Percentiles rank a stretch among this genome's conserved stretches.
phyloP scores from a whole-genome alignment of 2,329 filamentous ascomycete species.

The Nothopassalora personata region DNA sequence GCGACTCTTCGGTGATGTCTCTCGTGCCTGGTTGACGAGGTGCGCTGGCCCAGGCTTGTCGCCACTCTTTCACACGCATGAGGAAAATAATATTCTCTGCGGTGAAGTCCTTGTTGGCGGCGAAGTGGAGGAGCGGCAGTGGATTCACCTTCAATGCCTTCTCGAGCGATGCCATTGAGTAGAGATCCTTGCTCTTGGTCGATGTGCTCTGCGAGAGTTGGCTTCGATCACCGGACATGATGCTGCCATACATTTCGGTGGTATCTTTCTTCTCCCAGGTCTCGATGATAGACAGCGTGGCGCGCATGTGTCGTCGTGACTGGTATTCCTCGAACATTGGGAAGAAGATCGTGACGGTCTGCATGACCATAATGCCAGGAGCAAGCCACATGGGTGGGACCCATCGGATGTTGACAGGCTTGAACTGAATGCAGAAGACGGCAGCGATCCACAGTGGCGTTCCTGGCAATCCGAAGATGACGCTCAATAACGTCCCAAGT shows the following conservation, averaged over 20 bases:
- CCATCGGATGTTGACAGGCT: slow-evolving; percentile 46
- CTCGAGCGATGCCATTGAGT: slow-evolving; percentile 59
- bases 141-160: slow-evolving; percentile 56
- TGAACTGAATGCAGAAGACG: slow-evolving; percentile 51
- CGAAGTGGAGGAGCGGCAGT: slow-evolving; percentile 57
- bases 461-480: slow-evolving; percentile 52
- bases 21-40: slow-evolving; percentile 10
- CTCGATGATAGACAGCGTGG: slow-evolving; percentile 33
- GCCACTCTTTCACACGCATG: slow-evolving; percentile 49
- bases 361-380: slow-evolving; percentile 57
- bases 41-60: slow-evolving; percentile 13
- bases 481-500: slow-evolving; percentile 53
- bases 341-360: slow-evolving; percentile 59
- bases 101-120: slow-evolving; percentile 61
- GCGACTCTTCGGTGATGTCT: slow-evolving; percentile 12
- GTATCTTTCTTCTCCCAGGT: slow-evolving; percentile 11
- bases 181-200: slow-evolving; percentile 32
- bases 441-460: slow-evolving; percentile 61
- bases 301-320: slow-evolving; percentile 32
- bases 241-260: neutral
- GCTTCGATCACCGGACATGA: neutral
- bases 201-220: slow-evolving; percentile 6
- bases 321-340: slow-evolving; percentile 55
- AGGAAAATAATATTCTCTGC: slow-evolving; percentile 68
- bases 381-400: slow-evolving; percentile 60